Conservation (phyloP, 768 basidiomycete genomes). For the Leccinum obscurum region DNA sequence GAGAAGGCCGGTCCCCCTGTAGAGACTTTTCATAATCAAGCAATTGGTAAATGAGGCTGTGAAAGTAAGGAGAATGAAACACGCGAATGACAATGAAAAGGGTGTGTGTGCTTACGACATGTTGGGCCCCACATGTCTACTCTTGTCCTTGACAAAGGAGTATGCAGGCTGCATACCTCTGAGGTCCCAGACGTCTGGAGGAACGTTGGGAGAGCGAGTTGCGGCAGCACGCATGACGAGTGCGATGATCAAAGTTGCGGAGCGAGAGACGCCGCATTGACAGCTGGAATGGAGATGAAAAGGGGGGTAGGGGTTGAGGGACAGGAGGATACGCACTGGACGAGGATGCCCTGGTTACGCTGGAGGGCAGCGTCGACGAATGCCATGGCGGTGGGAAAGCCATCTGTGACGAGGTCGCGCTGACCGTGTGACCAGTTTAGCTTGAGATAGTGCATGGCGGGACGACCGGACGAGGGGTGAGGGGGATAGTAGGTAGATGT, state of each 20-base stretch:
- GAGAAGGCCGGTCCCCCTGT: slow-evolving; percentile 49
- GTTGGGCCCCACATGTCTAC: slow-evolving; percentile 86
- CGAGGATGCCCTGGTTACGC: slow-evolving; percentile 76
- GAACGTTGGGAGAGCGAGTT: slow-evolving; percentile 59
- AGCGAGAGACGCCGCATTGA: slow-evolving; percentile 91
- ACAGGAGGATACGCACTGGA: slow-evolving; percentile 63
- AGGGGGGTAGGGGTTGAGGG: slow-evolving; percentile 10
- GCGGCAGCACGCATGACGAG: slow-evolving; percentile 93
- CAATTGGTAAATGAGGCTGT: slow-evolving; percentile 89
- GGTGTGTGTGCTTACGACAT: slow-evolving; percentile 73
- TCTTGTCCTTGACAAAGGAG: slow-evolving; percentile 86
- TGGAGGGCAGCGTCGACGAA: slow-evolving; percentile 78
- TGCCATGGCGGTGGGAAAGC: slow-evolving; percentile 77
- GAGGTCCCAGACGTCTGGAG: slow-evolving; percentile 73
- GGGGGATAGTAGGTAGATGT: slow-evolving; percentile 65
- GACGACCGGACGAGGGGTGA: slow-evolving; percentile 66
- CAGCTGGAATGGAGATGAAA: slow-evolving; percentile 53
- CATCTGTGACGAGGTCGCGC: slow-evolving; percentile 75
- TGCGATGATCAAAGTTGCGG: slow-evolving; percentile 87
- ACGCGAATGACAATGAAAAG: slow-evolving; percentile 23
- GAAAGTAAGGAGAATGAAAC: slow-evolving; percentile 24
- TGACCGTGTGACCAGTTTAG: slow-evolving; percentile 95
- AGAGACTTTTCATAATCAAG: slow-evolving; percentile 86
- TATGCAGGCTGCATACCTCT: slow-evolving; percentile 92
- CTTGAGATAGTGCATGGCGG: slow-evolving; percentile 85